Conservation (phyloP, 1,284 basidiomycete species). For the Austroboletus olivaceoglutinosus region DNA sequence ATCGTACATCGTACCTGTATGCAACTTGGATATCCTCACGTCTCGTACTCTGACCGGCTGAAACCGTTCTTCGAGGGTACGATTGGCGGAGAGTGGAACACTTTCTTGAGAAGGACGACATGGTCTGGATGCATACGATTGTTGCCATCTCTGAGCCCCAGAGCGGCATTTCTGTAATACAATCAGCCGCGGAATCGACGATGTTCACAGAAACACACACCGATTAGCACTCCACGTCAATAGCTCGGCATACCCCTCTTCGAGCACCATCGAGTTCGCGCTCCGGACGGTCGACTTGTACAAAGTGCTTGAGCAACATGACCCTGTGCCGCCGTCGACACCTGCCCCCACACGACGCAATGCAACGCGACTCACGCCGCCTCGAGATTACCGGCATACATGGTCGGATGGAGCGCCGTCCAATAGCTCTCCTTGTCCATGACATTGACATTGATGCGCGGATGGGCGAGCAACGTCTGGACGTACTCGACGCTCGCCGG, state of each 20-base stretch:
- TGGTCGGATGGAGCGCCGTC: slow-evolving; percentile 89
- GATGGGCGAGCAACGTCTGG: slow-evolving; percentile 75
- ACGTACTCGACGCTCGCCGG: slow-evolving; percentile 77
- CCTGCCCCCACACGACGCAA: not conserved
- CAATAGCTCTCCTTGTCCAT: slow-evolving; percentile 85
- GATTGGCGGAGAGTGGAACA: slow-evolving; percentile 16
- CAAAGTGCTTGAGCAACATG: slow-evolving; percentile 72
- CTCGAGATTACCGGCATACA: slow-evolving; percentile 84
- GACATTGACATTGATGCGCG: slow-evolving; percentile 78
- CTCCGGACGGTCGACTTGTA: slow-evolving; percentile 88
- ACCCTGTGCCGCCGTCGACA: slow-evolving; percentile 42
- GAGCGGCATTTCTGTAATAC: slow-evolving; percentile 74
- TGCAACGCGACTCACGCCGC: slow-evolving; percentile 51
- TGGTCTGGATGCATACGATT: slow-evolving; percentile 83
- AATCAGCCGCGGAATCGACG: not conserved
- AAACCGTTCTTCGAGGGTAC: slow-evolving; percentile 46
- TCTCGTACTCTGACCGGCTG: slow-evolving; percentile 60
- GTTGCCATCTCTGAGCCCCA: slow-evolving; percentile 80
- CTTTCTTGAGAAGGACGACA: slow-evolving; percentile 54
- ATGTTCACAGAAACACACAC: too few species aligned
- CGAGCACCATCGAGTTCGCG: slow-evolving; percentile 55
- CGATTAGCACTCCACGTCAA: slow-evolving; percentile 92
- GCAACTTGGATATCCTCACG: slow-evolving; percentile 82
- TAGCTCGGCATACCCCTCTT: slow-evolving; percentile 54
- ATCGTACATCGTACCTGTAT: slow-evolving; percentile 50